Evolutionary conservation across 2,329 filamentous ascomycete species (phyloP), one percentile per base, ranked within the genome.

Genomic region (Nemania serpens): DNA sequence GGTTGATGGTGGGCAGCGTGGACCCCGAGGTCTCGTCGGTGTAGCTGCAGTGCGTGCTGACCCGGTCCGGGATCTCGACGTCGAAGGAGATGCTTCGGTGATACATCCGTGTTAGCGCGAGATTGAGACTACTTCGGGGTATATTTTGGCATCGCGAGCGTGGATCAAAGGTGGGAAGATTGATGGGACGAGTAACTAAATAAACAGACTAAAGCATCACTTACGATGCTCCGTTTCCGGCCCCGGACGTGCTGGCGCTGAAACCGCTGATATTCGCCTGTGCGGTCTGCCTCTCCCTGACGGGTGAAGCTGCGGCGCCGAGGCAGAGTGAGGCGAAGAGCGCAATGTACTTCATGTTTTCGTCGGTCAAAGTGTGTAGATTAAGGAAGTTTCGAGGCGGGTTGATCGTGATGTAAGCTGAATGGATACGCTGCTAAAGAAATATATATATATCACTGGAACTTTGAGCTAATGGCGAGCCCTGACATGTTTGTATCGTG

Each of bases 201-300:
- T 9, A 5, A 36, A 10, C 2, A 25, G 22, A 20, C 11, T 7
- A 13, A 15, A 15, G 13, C 13, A 29, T 39, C 6, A 59, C 69
- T 70, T 63, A 71, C 69, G 46, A 59, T 5, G 69, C 68, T 25
- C 68, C 68, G n/a, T 42, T 36, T 17, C 62, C 63, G n/a, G 65
- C 39, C 0, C 58, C 50, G 9, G 53, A 12, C 4, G 67, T 68
- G 51, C 61, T 64, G 5, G 69, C 69, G 45, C 46, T 63, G 62
- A 71, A 70, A 11, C 52, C 43, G 55, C 50, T 68, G 53, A 71
- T 39, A 11, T 63, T 59, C 7, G 68, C 54, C 37, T 67, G 52
- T 13, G 42, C 41, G 4, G 57, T 60, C 22, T 66, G 47, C 47
- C 60, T 59, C 53, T 66, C 58, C 20, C 33, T 51, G 17, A 67